Evolutionary conservation across 768 basidiomycete species (phyloP), one percentile per base, ranked within the genome.

Genomic region (Kwoniella europaea): DNA sequence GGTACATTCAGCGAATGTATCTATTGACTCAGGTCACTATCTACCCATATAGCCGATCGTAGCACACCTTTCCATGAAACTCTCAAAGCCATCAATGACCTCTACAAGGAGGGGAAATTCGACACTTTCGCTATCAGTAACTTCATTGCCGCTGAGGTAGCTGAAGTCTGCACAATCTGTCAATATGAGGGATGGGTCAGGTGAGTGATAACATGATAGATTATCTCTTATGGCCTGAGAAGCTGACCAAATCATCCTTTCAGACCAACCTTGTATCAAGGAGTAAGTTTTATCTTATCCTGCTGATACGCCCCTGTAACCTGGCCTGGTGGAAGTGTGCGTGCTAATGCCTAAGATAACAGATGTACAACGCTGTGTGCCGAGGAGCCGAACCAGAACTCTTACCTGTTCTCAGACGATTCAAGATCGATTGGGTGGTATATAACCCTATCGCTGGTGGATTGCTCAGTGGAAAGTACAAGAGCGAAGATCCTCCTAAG

Each of bases 81-180:
- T 0, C 75, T 88, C 10, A 84, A 84, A 65, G 86, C 83, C 0
- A 84, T 87, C 35, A 81, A 88, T 76, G 85, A 87, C 29, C 81
- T 88, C 6, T 80, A 88, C 84, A 84, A 86, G 71, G 86, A 87
- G 75, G 88, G 88, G 3, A 84, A 86, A 74, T 88, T 89, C 81
- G 84, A 86, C 71, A 83, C 85, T 59, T 85, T 87, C 69, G 86
- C 86, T 1, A 81, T 87, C 66, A 85, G 84, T 69, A 86, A 87
- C 80, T 87, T 83, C 74, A 81, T 82, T 72, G 75, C 85, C 77
- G 87, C 76, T 73, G 83, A 82, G 69, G 86, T 78, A 20, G 86
- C 87, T 1, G 86, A 88, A 73, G 85, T 85, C 3, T 84, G 85
- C 50, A 74, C 65, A 41, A 85, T 86, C 57, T 86, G 87, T 69